These are phyloP conservation scores for Fusarium burgessii DNA, from an alignment of 2,329 filamentous ascomycete genomes.

Conservation along the genomic window DNA sequence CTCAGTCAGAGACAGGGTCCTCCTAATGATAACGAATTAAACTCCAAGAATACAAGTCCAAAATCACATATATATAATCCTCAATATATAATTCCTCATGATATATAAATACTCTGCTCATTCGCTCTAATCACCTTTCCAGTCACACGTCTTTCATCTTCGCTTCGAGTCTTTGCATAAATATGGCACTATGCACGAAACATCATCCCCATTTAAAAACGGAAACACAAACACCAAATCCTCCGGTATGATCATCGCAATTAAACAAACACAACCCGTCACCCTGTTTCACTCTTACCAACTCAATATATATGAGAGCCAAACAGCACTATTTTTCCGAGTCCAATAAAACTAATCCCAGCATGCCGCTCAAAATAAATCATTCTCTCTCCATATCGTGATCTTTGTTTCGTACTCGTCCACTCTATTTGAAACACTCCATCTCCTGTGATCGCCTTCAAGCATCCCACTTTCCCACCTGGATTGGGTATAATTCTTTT, in stretches of 20 bases:
- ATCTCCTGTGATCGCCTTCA: conserved; percentile 32
- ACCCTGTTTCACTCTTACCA: conserved; percentile 2
- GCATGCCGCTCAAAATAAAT: neutral
- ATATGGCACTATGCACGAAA: conserved; percentile 23
- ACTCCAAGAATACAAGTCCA: neutral
- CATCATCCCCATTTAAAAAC: conserved; percentile 9
- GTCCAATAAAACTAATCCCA: neutral
- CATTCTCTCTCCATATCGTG: conserved; percentile 5
- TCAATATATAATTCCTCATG: neutral
- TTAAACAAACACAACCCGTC: conserved; percentile 14
- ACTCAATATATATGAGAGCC: neutral
- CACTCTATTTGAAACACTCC: conserved; percentile 44
- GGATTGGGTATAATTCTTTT: neutral
- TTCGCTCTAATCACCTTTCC: neutral
- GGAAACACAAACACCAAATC: conserved; percentile 32
- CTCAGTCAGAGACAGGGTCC: neutral
- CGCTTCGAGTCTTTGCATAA: conserved; percentile 16
- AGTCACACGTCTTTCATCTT: neutral
- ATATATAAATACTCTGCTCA: neutral
- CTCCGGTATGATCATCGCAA: conserved; percentile 20
- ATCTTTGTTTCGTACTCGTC: conserved; percentile 27
- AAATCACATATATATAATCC: neutral
- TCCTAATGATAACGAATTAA: neutral
- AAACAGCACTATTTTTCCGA: neutral
- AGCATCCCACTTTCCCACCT: conserved; percentile 4